These are phyloP conservation scores for Apiotrichum akiyoshidainum DNA, from an alignment of 1,284 basidiomycete genomes.

Conservation along the genomic window DNA sequence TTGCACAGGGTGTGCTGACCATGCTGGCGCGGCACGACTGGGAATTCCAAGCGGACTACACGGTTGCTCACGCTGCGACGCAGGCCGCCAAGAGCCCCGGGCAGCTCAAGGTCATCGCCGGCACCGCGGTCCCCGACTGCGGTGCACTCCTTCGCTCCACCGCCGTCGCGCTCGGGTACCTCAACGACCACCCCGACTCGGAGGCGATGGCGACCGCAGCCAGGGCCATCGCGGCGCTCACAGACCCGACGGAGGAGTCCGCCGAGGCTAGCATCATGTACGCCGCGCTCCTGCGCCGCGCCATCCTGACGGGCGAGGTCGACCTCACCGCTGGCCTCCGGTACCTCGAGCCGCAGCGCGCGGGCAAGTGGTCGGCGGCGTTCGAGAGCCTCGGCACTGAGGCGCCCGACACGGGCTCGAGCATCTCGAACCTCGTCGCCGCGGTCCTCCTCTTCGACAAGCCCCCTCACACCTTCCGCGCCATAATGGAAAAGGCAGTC, in stretches of 20 bases:
- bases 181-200: not conserved
- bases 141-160: not conserved
- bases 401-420: not conserved
- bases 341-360: not conserved
- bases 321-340: not conserved
- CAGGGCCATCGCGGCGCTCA: not conserved
- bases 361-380: not conserved
- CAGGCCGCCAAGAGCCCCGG: not conserved
- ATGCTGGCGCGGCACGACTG: not conserved
- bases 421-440: not conserved
- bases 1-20: not conserved
- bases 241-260: not conserved
- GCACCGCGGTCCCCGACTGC: not conserved
- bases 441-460: not conserved
- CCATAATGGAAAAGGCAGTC: not conserved
- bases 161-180: not conserved
- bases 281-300: not conserved
- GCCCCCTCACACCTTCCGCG: not conserved
- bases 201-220: not conserved
- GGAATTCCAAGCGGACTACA: not conserved
- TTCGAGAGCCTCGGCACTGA: not conserved
- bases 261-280: not conserved
- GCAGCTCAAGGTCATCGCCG: not conserved
- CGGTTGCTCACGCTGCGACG: not conserved
- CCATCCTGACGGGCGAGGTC: not conserved